Base-by-base conservation (phyloP, 179 eudicot genomes). In the Carnegiea gigantea region DNA sequence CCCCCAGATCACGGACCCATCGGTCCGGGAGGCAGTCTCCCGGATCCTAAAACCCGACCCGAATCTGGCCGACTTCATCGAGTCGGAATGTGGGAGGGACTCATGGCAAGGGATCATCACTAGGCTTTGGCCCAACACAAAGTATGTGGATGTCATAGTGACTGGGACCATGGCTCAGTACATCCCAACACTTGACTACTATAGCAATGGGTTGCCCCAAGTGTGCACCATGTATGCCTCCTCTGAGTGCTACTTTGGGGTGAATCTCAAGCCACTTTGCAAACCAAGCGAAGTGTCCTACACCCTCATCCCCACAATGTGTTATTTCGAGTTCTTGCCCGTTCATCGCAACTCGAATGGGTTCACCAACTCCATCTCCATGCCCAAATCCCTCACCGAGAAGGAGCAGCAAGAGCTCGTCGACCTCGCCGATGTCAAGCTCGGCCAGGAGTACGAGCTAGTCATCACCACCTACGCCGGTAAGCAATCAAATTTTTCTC, bases 131-230 rank as follows among this genome's bases (percentile, higher is more conserved):
- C 97, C 97, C 36, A 92, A 91, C 44, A 87, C 90, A 0, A 92
- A 91, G 78, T 92, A 89, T 75, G 79, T 91, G 38, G 92, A 91
- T 62, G 94, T 89, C 26, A 88, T 92, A 64, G 94, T 92, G 26
- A 92, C 97, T 0, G 97, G 97, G 38, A 87, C 93, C 1, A 92
- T 92, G 97, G 91, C 94, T 20, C 97, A 92, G 73, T 92, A 92
- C 68, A 92, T 92, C 7, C 93, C 90, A 9, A 90, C 89, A 21
- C 88, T 92, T 12, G 97, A 92, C 51, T 88, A 90, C 72, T 92
- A 92, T 78, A 84, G 93, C 80, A 85, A 89, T 80, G 91, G 93
- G 1, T 84, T 92, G 0, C 97, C 97, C 9, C 87, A 89, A 43
- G 93, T 87, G 18, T 91, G 91, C 77, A 89, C 94, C 1, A 89